These are phyloP conservation scores for Cladosporium phlei DNA, from an alignment of 2,329 filamentous ascomycete species.

Conservation along the genomic window DNA sequence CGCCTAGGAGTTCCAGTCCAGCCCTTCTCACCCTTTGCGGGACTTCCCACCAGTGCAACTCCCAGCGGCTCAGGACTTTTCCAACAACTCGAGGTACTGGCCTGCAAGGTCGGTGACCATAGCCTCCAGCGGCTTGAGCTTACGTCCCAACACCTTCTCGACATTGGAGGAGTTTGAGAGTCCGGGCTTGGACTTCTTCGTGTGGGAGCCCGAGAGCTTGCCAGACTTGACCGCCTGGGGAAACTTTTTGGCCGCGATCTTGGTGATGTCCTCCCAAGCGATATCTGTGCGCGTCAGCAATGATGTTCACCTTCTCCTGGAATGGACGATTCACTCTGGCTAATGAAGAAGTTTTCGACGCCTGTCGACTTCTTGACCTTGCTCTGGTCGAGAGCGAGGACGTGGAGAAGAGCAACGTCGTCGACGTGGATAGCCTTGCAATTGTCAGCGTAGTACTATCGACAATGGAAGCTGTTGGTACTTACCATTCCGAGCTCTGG, in stretches of 20 bases:
- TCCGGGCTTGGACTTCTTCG: conserved; percentile 5
- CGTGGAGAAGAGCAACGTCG: conserved; percentile 28
- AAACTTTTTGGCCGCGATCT: conserved; percentile 6
- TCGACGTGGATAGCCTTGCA: conserved; percentile 18
- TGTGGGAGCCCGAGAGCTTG: not conserved
- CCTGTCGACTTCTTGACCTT: not conserved
- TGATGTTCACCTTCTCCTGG: not conserved
- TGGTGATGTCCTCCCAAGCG: conserved; percentile 5
- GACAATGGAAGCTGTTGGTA: too few species aligned
- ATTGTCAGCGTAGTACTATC: too few species aligned
- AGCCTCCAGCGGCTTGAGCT: conserved; percentile 6
- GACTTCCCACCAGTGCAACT: too few species aligned
- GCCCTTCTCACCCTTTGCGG: too few species aligned
- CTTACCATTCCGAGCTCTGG: conserved; percentile 7
- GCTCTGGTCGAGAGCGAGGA: conserved; percentile 20
- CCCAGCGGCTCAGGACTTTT: not conserved
- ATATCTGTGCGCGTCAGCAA: conserved; percentile 1
- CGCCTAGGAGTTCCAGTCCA: too few species aligned
- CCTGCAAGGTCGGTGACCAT: conserved; percentile 1
- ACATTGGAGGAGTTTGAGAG: not conserved
- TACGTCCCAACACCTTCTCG: conserved; percentile 6
- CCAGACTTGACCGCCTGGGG: conserved; percentile 9
- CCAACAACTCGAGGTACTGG: conserved; percentile 11
- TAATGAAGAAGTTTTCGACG: conserved; percentile 4
- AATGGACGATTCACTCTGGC: not conserved